Percentiles rank a stretch among this genome's conserved stretches.
These are phyloP conservation scores for Gnaphalium uliginosum DNA, from an alignment of 129 eudicot species.

Conservation along the genomic window DNA sequence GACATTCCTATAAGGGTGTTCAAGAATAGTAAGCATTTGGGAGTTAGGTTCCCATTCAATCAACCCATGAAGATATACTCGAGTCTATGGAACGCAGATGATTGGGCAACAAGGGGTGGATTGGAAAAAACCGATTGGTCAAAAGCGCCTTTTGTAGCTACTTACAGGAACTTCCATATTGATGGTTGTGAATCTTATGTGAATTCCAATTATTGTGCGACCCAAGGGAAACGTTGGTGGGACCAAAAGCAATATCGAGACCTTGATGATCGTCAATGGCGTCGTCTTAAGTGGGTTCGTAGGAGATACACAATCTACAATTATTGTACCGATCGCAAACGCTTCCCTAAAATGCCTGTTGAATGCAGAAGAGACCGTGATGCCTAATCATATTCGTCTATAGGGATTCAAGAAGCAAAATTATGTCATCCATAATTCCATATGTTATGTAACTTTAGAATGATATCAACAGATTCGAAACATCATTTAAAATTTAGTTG, in stretches of 20 bases:
- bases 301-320: slow-evolving; percentile 48
- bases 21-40: slow-evolving; percentile 60
- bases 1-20: slow-evolving; percentile 61
- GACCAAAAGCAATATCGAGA: slow-evolving; percentile 47
- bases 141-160: slow-evolving; percentile 50
- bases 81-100: slow-evolving; percentile 64
- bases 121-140: slow-evolving; percentile 67
- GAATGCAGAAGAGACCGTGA: slow-evolving; percentile 54
- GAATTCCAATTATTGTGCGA: slow-evolving; percentile 43
- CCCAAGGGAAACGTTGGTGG: slow-evolving; percentile 53
- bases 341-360: slow-evolving; percentile 43
- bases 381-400: slow-evolving; percentile 15
- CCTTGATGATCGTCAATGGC: slow-evolving; percentile 49
- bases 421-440: neutral
- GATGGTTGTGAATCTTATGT: slow-evolving; percentile 50
- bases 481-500: neutral
- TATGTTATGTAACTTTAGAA: neutral
- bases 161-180: slow-evolving; percentile 48
- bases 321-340: slow-evolving; percentile 45
- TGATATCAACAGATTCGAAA: neutral
- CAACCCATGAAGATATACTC: slow-evolving; percentile 66
- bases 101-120: slow-evolving; percentile 70
- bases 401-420: neutral
- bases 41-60: slow-evolving; percentile 51
- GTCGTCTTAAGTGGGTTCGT: slow-evolving; percentile 52